phyloP scores from a whole-genome alignment of 208 protist genomes.

The Borovskyia barvae region DNA sequence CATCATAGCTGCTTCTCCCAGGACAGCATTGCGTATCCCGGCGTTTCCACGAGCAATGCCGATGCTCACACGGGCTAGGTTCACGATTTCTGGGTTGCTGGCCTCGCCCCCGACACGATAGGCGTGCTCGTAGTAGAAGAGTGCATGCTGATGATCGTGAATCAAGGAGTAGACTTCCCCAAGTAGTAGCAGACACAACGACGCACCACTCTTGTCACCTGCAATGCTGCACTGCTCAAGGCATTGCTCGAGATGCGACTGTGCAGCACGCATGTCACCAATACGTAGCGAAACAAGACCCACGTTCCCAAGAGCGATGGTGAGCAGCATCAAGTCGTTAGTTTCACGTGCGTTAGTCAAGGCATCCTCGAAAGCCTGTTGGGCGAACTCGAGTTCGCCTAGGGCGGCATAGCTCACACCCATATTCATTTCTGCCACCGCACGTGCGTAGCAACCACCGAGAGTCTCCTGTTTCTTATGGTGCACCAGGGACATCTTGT shows the following conservation, averaged over 20 bases:
- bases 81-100: slow-evolving; percentile 59
- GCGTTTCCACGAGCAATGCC: slow-evolving; percentile 74
- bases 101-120: slow-evolving; percentile 83
- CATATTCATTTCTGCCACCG: slow-evolving; percentile 89
- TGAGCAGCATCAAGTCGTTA: slow-evolving; percentile 68
- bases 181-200: slow-evolving; percentile 81
- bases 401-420: slow-evolving; percentile 79
- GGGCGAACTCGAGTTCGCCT: slow-evolving; percentile 78
- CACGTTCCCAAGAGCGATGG: slow-evolving; percentile 81
- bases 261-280: slow-evolving; percentile 77
- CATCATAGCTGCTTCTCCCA: slow-evolving; percentile 59
- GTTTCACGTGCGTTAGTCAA: slow-evolving; percentile 57
- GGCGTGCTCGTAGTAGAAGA: slow-evolving; percentile 91
- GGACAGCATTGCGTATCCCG: slow-evolving; percentile 56
- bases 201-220: slow-evolving; percentile 79
- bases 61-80: slow-evolving; percentile 77
- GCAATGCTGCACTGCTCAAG: slow-evolving; percentile 81
- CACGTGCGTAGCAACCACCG: slow-evolving; percentile 63
- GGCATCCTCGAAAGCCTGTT: slow-evolving; percentile 74
- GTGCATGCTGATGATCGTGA: slow-evolving; percentile 79
- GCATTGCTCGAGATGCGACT: slow-evolving; percentile 77
- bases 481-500: slow-evolving; percentile 75
- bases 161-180: slow-evolving; percentile 86
- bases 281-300: slow-evolving; percentile 70
- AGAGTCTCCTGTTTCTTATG: slow-evolving; percentile 86